Base-by-base conservation (phyloP, 306 rosid genomes). In the Carpinus viminea region DNA sequence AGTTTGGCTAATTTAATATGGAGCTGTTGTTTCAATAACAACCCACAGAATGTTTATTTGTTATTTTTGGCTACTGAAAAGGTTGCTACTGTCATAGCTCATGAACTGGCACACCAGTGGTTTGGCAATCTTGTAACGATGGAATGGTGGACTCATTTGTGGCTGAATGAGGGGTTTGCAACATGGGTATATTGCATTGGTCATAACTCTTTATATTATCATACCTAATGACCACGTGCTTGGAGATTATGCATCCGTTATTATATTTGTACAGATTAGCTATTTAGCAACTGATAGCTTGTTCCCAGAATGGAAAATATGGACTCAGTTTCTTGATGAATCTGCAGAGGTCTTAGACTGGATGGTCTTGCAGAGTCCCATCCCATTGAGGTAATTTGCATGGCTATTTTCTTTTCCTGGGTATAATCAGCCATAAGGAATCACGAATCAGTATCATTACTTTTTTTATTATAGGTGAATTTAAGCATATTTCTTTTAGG, bases 81-180 rank as follows among this genome's bases (percentile, higher is more conserved):
- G 98, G 98, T 94, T 77, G 97, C 97, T 3, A 87, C 73, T 72
- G 97, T 91, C 20, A 97, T 94, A 79, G 92, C 97, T 74, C 98
- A 94, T 83, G 98, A 94, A 84, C 87, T 94, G 78, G 98, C 98
- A 54, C 98, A 94, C 75, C 97, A 94, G 79, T 94, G 98, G 98
- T 94, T 94, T 85, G 98, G 98, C 21, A 92, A 94, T 86, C 97
- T 94, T 76, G 98, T 94, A 74, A 94, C 97, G n/a, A 92, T 92
- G 98, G 98, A 92, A 84, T 94, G 98, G 98, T 94, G 98, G 98
- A 92, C 97, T n/a, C 92, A 94, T 88, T 86, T 94, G 74, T 94
- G 98, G 98, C 82, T 94, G 83, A 94, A 94, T 81, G 98, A 94
- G 85, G 98, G 98, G 34, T 94, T 94, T 78, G 98, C 98, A 47